These are phyloP conservation scores for Aethionema arabicum DNA, from an alignment of 345 rosid genomes.

Conservation along the genomic window DNA sequence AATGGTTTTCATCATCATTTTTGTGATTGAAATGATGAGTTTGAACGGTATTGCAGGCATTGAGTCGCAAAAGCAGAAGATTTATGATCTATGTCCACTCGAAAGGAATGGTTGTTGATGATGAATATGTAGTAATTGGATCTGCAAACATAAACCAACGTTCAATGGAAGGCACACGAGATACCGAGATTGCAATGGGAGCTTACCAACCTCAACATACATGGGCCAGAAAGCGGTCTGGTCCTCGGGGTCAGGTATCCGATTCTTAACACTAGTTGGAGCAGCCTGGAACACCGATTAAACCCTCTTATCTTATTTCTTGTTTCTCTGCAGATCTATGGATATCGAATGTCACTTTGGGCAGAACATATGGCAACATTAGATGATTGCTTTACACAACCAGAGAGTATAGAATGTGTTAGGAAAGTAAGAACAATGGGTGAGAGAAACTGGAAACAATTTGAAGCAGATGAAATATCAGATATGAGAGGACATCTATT, in stretches of 20 bases:
- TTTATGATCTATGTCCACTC: conserved; percentile 91
- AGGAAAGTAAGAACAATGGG: conserved; percentile 58
- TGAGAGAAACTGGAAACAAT: conserved; percentile 74
- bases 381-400: conserved; percentile 63
- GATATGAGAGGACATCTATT: conserved; percentile 78
- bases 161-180: conserved; percentile 87
- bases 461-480: conserved; percentile 52
- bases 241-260: conserved; percentile 66
- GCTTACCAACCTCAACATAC: conserved; percentile 83
- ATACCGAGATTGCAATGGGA: conserved; percentile 94
- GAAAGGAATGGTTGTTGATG: conserved; percentile 93
- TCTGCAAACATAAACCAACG: conserved; percentile 95
- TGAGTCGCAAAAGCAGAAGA: conserved; percentile 55
- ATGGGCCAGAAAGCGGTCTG: conserved; percentile 45
- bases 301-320: not conserved
- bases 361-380: conserved; percentile 71
- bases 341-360: conserved; percentile 92
- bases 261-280: not conserved
- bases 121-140: conserved; percentile 75
- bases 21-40: conserved; percentile 10
- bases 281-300: not conserved
- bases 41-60: conserved; percentile 40
- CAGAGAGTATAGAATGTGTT: conserved; percentile 75
- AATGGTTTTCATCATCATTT: not conserved
- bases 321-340: conserved; percentile 51